These are phyloP conservation scores for Micractinium sp. DNA, from an alignment of 139 green algal species.

Conservation along the genomic window DNA sequence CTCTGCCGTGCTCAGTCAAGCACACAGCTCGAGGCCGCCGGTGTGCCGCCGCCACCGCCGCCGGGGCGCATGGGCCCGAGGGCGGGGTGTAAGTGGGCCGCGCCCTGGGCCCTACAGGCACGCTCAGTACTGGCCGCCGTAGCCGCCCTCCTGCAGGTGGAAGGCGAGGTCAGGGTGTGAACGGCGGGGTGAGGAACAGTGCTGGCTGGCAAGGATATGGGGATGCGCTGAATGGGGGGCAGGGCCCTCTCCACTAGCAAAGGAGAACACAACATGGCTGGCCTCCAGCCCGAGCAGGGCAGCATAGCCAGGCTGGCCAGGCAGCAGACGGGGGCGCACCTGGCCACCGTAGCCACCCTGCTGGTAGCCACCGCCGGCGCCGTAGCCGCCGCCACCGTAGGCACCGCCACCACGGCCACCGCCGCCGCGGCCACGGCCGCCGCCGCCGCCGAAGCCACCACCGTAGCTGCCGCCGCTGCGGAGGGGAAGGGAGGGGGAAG, in stretches of 20 bases:
- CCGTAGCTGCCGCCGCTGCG: neutral
- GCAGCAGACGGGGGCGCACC: neutral
- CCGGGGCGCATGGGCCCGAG: neutral
- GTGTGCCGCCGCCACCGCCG: neutral
- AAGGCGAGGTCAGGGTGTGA: neutral
- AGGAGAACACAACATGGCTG: no score
- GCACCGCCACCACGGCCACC: constrained; percentile 40
- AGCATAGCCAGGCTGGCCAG: neutral
- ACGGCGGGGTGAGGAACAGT: neutral
- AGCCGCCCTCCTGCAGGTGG: constrained; percentile 10
- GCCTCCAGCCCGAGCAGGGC: no score
- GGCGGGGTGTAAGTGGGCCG: neutral
- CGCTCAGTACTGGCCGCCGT: constrained; percentile 30
- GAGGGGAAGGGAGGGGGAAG: neutral
- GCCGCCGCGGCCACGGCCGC: constrained; percentile 20
- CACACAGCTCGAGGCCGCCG: no score
- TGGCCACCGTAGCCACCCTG: constrained; percentile 27
- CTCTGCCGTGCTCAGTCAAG: no score
- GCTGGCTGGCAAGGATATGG: no score
- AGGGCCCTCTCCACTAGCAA: no score
- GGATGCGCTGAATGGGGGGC: no score
- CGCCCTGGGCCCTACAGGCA: neutral
- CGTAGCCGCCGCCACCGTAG: constrained; percentile 33
- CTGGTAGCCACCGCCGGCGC: constrained; percentile 25
- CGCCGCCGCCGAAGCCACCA: constrained; percentile 24